A percentile compares a stretch with the other conserved stretches of the same genome.
phyloP scores from a whole-genome alignment of 1,284 basidiomycete genomes.

The Pseudozyma hubeiensis region DNA sequence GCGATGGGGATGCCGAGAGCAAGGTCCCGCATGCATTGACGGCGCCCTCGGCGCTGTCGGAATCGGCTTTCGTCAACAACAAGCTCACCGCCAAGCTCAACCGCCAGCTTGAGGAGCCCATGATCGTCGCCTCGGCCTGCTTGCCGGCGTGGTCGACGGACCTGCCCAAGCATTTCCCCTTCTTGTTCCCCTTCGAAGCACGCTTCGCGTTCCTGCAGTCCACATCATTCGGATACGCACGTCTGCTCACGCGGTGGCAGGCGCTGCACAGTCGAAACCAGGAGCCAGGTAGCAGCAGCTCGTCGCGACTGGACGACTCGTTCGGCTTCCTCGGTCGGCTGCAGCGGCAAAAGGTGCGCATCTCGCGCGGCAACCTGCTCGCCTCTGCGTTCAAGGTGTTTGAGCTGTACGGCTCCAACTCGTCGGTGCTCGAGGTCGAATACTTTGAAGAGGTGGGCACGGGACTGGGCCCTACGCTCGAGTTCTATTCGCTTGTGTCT shows the following conservation, averaged over 20 bases:
- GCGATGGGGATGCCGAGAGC: slow-evolving; percentile 20
- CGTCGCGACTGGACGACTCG: slow-evolving; percentile 76
- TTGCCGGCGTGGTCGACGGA: slow-evolving; percentile 96
- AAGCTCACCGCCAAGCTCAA: slow-evolving; percentile 97
- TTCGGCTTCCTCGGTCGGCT: slow-evolving; percentile 90
- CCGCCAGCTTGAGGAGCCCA: slow-evolving; percentile 96
- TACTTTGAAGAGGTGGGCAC: slow-evolving; percentile 99
- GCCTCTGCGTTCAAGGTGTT: slow-evolving; percentile 98
- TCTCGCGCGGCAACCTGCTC: slow-evolving; percentile 90
- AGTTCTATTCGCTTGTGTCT: slow-evolving; percentile 94
- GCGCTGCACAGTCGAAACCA: slow-evolving; percentile 76
- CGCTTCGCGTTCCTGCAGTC: slow-evolving; percentile 96
- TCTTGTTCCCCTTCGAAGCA: slow-evolving; percentile 97
- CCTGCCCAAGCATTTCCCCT: slow-evolving; percentile 92
- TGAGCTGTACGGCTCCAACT: slow-evolving; percentile 89
- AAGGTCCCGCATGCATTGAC: slow-evolving; percentile 10
- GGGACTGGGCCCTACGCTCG: slow-evolving; percentile 95
- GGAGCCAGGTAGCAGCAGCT: slow-evolving; percentile 43
- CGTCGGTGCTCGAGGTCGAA: slow-evolving; percentile 93
- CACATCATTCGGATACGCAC: slow-evolving; percentile 95
- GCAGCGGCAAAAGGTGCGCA: slow-evolving; percentile 95
- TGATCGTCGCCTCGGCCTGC: slow-evolving; percentile 97
- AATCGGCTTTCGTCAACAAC: slow-evolving; percentile 93
- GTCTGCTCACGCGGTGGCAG: slow-evolving; percentile 88
- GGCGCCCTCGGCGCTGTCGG: slow-evolving; percentile 71